Base-by-base conservation (phyloP, 176 grass and related monocot species). In the Typha latifolia region DNA sequence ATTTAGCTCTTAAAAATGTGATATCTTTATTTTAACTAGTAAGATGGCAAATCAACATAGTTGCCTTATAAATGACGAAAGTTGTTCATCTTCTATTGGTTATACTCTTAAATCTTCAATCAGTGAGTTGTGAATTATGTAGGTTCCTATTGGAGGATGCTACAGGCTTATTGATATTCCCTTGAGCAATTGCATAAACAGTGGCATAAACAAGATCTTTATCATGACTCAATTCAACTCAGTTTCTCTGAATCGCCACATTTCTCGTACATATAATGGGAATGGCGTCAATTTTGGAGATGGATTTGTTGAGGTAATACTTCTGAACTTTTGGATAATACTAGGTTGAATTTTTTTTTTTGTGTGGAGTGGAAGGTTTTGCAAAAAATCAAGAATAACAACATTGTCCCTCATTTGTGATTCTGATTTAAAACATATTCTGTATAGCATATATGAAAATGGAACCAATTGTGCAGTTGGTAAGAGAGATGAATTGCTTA, bases 211-310 rank as follows among this genome's bases (percentile, higher is more conserved):
- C 65, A 91, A 91, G 69, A 84, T 91, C 62, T 91, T 87, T 29
- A 81, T 91, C 13, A 84, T 91, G 81, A 91, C 89, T 1, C 89
- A 91, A 48, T 91, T 77, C 81, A 91, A 91, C 34, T 91, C 89
- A 3, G 63, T 78, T 12, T 91, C 89, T 4, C 64, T 91, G 24
- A 87, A 91, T 82, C 81, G 89, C 2, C 89, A 87, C 62, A 87
- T 91, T 69, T 73, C 59, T 47, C 78, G 74, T 18, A 87, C 89
- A 0, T 91, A 91, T 43, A 74, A 71, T 9, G 89, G 84, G 14
- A 86, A 83, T n/a, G 84, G 81, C 0, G 61, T 87, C 68, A 84
- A 76, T 74, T 91, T 87, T 49, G 80, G 70, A 9, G 81, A 87
- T 67, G 84, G 89, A 69, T 91, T 83, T 68, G 84, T 91, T 69